Percentiles rank a stretch among this genome's conserved stretches.
Conservation (phyloP, 2,329 filamentous ascomycete species). For the Plectosphaerella cucumerina region DNA sequence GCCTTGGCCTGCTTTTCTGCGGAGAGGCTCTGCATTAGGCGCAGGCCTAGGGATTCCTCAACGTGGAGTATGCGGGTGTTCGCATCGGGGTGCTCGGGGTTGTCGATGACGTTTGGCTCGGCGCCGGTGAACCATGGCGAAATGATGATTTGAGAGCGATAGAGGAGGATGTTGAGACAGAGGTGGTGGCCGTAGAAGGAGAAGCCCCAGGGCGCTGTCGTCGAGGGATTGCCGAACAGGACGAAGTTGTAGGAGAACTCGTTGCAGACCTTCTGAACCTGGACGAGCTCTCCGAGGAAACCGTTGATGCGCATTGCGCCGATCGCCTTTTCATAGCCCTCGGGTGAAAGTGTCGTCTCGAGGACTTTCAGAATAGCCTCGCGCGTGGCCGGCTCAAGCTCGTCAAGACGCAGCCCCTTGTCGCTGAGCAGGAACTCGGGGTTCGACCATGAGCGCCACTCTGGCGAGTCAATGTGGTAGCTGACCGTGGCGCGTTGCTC, state of each 20-base stretch:
- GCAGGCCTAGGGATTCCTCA: conserved; percentile 62
- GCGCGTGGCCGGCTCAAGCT: conserved; percentile 37
- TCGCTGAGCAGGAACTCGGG: conserved; percentile 67
- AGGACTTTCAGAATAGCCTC: conserved; percentile 52
- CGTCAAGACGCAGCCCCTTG: conserved; percentile 68
- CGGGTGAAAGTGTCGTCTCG: conserved; percentile 55
- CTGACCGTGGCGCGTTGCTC: conserved; percentile 43
- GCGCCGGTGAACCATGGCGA: conserved; percentile 77
- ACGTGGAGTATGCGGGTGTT: conserved; percentile 63
- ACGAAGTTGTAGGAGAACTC: conserved; percentile 74
- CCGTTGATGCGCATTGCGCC: conserved; percentile 71
- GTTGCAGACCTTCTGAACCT: conserved; percentile 62
- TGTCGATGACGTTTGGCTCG: conserved; percentile 71
- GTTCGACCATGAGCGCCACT: conserved; percentile 70
- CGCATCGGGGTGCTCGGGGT: conserved; percentile 44
- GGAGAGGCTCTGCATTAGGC: conserved; percentile 62
- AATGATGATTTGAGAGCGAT: conserved; percentile 60
- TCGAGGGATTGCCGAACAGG: conserved; percentile 61
- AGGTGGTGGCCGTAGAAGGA: conserved; percentile 77
- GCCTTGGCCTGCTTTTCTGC: conserved; percentile 41
- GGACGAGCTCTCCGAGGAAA: conserved; percentile 66
- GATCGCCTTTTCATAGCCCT: conserved; percentile 68
- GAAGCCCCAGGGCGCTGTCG: conserved; percentile 62
- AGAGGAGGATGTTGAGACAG: conserved; percentile 65
- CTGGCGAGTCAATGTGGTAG: conserved; percentile 64